These are phyloP conservation scores for Nakazawaea populi DNA, from an alignment of 805 yeast genomes.

Conservation along the genomic window DNA sequence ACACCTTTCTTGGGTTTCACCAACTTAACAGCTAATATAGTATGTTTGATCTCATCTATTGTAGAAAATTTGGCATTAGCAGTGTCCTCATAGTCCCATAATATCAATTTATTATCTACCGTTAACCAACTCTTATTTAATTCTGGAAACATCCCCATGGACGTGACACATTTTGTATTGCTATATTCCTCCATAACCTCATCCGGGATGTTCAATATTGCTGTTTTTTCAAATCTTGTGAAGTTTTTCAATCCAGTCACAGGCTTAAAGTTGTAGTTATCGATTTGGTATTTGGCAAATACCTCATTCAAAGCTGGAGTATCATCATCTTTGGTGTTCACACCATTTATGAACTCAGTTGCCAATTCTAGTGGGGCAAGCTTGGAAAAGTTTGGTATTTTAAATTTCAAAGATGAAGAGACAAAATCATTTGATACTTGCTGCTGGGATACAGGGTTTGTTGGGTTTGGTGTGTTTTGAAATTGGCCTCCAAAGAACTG, in stretches of 20 bases:
- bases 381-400: constrained; percentile 42
- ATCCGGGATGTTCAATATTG: constrained; percentile 72
- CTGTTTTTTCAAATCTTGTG: constrained; percentile 72
- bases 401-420: constrained; percentile 21
- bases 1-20: constrained; percentile 80
- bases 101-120: constrained; percentile 69
- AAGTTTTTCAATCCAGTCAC: constrained; percentile 42
- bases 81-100: constrained; percentile 70
- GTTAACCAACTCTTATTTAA: constrained; percentile 82
- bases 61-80: constrained; percentile 51
- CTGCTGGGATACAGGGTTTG: not conserved
- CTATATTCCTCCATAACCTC: constrained; percentile 68
- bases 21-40: constrained; percentile 68
- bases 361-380: constrained; percentile 55
- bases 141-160: constrained; percentile 80
- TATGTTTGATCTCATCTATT: constrained; percentile 75
- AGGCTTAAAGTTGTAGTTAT: constrained; percentile 55
- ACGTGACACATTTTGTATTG: constrained; percentile 57
- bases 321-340: constrained; percentile 52
- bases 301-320: constrained; percentile 51
- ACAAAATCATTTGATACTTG: constrained; percentile 8
- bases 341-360: constrained; percentile 54
- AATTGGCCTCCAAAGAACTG: constrained; percentile 2
- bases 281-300: constrained; percentile 55
- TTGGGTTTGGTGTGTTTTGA: not conserved